Conservation (phyloP, 129 eudicot genomes). For the Gnaphalium uliginosum region DNA sequence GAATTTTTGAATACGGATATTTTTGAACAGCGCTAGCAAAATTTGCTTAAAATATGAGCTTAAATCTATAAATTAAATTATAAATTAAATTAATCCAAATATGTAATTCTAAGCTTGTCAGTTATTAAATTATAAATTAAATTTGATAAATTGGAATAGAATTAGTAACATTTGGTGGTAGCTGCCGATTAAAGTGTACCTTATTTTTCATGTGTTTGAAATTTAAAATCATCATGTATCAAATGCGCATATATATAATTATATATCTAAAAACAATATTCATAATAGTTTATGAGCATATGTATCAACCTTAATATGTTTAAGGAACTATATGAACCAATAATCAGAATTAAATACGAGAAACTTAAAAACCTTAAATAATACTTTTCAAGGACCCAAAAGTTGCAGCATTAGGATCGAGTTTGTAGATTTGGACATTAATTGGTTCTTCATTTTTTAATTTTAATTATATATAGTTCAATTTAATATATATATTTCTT, state of each 20-base stretch:
- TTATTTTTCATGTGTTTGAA: too few relatives aligned
- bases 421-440: slow-evolving; percentile 29
- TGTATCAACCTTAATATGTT: background rate
- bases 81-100: too few relatives aligned
- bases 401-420: background rate
- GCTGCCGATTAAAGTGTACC: too few relatives aligned
- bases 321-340: background rate
- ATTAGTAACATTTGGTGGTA: too few relatives aligned
- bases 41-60: too few relatives aligned
- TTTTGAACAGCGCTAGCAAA: too few relatives aligned
- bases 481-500: slow-evolving; percentile 8
- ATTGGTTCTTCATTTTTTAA: slow-evolving; percentile 24
- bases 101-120: too few relatives aligned
- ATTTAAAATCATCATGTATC: background rate
- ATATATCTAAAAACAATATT: too few relatives aligned
- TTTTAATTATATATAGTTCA: background rate
- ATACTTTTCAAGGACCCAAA: slow-evolving; percentile 5
- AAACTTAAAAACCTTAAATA: background rate
- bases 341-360: background rate
- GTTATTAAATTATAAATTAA: too few relatives aligned
- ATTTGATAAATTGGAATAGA: too few relatives aligned
- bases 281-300: background rate
- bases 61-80: too few relatives aligned
- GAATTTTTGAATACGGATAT: too few relatives aligned
- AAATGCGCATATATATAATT: background rate